These are phyloP conservation scores for Hanseniaspora osmophila DNA, from an alignment of 805 yeast genomes.

Conservation along the genomic window DNA sequence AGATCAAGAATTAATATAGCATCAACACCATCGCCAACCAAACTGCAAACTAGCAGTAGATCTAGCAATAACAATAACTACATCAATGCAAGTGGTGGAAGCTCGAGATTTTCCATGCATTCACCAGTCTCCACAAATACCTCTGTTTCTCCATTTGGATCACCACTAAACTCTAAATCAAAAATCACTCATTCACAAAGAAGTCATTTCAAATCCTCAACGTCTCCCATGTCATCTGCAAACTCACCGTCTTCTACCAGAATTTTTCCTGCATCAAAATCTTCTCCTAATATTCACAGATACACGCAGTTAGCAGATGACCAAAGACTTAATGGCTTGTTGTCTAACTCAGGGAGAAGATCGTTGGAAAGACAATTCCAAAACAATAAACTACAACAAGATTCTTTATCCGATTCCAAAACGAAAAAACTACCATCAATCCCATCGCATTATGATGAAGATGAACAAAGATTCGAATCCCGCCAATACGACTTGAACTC, in stretches of 20 bases:
- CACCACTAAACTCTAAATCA: too few relatives aligned
- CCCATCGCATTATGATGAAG: neutral
- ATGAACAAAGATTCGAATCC: neutral
- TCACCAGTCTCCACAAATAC: too few relatives aligned
- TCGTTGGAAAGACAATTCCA: neutral
- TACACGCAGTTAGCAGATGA: neutral
- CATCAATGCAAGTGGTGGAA: too few relatives aligned
- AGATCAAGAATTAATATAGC: neutral
- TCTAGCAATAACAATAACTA: slow-evolving; percentile 7
- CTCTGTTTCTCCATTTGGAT: too few relatives aligned
- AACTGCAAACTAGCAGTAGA: too few relatives aligned
- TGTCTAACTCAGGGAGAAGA: neutral
- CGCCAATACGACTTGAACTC: neutral
- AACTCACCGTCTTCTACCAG: neutral
- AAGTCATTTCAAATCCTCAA: too few relatives aligned
- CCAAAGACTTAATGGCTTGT: neutral
- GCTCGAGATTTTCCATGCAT: too few relatives aligned
- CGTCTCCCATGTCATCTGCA: too few relatives aligned
- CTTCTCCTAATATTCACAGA: neutral
- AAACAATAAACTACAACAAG: neutral
- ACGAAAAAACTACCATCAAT: neutral
- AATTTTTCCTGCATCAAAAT: neutral
- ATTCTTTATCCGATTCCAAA: neutral
- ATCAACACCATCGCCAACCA: slow-evolving; percentile 3
- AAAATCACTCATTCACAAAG: too few relatives aligned